phyloP scores from a whole-genome alignment of 768 basidiomycete species.

The Panus rudis region DNA sequence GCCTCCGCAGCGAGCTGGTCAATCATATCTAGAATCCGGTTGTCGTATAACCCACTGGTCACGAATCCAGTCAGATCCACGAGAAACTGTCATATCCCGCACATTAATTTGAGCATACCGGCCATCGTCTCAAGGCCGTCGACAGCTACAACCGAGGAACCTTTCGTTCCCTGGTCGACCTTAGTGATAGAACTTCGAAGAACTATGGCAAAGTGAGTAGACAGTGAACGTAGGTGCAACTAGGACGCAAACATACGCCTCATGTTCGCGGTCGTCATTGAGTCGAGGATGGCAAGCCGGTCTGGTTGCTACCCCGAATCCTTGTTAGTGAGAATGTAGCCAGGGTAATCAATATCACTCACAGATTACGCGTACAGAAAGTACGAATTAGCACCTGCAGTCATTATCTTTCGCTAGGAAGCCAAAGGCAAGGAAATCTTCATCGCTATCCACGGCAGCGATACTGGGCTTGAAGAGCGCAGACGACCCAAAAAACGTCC shows the following conservation, averaged over 20 bases:
- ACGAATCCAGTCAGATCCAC: neutral
- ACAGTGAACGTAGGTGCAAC: neutral
- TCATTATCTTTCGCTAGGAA: slow-evolving; percentile 3
- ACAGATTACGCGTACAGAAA: slow-evolving; percentile 4
- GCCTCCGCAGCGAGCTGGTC: slow-evolving; percentile 4
- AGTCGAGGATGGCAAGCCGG: slow-evolving; percentile 2
- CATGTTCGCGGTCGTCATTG: slow-evolving; percentile 5
- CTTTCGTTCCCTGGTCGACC: slow-evolving; percentile 3
- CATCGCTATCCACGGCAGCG: too few species aligned
- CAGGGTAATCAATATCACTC: neutral
- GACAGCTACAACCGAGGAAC: slow-evolving; percentile 3
- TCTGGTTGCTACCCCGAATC: neutral
- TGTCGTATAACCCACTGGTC: slow-evolving; percentile 1
- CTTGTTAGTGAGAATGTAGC: neutral
- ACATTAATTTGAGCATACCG: neutral
- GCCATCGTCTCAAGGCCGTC: slow-evolving; percentile 4
- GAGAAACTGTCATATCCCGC: neutral
- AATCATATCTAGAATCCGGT: slow-evolving; percentile 1
- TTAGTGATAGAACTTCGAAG: slow-evolving; percentile 6
- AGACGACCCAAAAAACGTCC: too few species aligned
- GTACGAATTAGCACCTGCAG: slow-evolving; percentile 6
- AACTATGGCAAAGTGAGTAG: neutral
- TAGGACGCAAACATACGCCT: neutral
- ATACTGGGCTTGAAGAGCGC: too few species aligned
- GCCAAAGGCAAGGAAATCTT: too few species aligned